A percentile compares a stretch with the other conserved stretches of the same genome.
These are phyloP conservation scores for Trichophyton simii DNA, from an alignment of 2,329 filamentous ascomycete species.

Conservation along the genomic window DNA sequence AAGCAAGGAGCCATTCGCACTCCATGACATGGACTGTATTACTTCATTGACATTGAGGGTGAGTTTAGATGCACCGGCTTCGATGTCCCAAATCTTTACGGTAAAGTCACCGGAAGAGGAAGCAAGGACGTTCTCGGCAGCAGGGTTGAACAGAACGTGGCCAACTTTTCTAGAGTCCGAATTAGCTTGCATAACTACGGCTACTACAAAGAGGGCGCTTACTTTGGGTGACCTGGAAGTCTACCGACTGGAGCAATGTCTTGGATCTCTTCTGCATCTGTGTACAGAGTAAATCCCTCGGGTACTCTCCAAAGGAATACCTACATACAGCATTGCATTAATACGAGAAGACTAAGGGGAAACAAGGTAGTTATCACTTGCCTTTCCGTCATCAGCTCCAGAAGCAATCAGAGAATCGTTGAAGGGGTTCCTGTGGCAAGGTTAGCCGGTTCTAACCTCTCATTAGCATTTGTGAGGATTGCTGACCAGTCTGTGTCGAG, in stretches of 20 bases:
- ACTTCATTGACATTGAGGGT: slow-evolving; percentile 80
- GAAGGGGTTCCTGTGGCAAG: slow-evolving; percentile 66
- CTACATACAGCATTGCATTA: slow-evolving; percentile 32
- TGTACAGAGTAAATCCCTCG: slow-evolving; percentile 69
- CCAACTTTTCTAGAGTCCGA: slow-evolving; percentile 65
- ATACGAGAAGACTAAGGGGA: slow-evolving; percentile 48
- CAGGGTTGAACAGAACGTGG: slow-evolving; percentile 94
- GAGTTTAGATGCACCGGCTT: slow-evolving; percentile 60
- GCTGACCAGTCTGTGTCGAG: slow-evolving; percentile 90
- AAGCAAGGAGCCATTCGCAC: slow-evolving; percentile 70
- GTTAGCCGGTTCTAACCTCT: slow-evolving; percentile 2
- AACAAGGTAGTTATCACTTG: slow-evolving; percentile 17
- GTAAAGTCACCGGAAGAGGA: slow-evolving; percentile 91
- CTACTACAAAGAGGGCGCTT: slow-evolving; percentile 19
- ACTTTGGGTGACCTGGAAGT: slow-evolving; percentile 79
- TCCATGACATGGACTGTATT: slow-evolving; percentile 93
- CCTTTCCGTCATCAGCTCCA: slow-evolving; percentile 89
- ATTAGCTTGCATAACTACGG: slow-evolving; percentile 14
- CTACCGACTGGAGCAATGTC: slow-evolving; percentile 72
- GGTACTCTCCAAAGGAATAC: slow-evolving; percentile 95
- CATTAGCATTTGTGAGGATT: neutral
- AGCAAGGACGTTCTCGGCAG: slow-evolving; percentile 88
- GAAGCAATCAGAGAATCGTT: slow-evolving; percentile 88
- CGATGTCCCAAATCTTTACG: slow-evolving; percentile 91
- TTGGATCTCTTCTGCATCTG: slow-evolving; percentile 69